phyloP scores from a whole-genome alignment of 129 eudicot species.

The Flaveria ramosissima region DNA sequence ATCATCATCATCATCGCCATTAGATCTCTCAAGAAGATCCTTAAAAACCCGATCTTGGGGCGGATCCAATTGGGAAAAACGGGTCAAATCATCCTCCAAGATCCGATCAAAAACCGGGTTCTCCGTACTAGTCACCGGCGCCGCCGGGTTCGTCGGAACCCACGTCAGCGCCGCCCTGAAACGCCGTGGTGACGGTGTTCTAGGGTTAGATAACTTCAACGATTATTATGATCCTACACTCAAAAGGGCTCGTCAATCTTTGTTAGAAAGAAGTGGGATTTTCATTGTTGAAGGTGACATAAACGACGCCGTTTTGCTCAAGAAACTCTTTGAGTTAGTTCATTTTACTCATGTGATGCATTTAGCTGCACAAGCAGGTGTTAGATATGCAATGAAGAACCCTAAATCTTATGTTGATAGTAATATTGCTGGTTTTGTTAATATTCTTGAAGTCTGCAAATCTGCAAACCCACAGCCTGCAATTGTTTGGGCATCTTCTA shows the following conservation, averaged over 20 bases:
- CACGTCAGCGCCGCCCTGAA: conserved; percentile 34
- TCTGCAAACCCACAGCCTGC: neutral
- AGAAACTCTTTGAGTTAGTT: conserved; percentile 14
- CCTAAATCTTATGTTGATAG: conserved; percentile 41
- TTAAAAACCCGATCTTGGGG: conserved; percentile 29
- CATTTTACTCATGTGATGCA: conserved; percentile 32
- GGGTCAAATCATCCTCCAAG: conserved; percentile 42
- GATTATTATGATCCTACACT: conserved; percentile 67
- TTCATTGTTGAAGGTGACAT: conserved; percentile 81
- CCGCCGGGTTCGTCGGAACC: conserved; percentile 34
- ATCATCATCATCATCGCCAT: conserved; percentile 1
- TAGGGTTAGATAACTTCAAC: conserved; percentile 38
- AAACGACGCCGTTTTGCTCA: conserved; percentile 31
- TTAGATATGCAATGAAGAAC: conserved; percentile 41
- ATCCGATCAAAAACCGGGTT: conserved; percentile 36
- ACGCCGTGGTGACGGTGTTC: conserved; percentile 39
- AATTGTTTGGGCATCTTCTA: conserved; percentile 49
- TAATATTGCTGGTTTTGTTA: conserved; percentile 47
- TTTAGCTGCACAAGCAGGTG: conserved; percentile 47
- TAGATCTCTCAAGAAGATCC: neutral
- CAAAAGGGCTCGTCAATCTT: conserved; percentile 22
- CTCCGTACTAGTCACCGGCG: conserved; percentile 37
- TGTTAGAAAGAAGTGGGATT: conserved; percentile 60
- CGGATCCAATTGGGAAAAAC: conserved; percentile 33
- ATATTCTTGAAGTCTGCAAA: conserved; percentile 37